These are phyloP conservation scores for Polychytrium aggregatum DNA, from an alignment of 192 early-diverging fungal genomes.

Conservation along the genomic window DNA sequence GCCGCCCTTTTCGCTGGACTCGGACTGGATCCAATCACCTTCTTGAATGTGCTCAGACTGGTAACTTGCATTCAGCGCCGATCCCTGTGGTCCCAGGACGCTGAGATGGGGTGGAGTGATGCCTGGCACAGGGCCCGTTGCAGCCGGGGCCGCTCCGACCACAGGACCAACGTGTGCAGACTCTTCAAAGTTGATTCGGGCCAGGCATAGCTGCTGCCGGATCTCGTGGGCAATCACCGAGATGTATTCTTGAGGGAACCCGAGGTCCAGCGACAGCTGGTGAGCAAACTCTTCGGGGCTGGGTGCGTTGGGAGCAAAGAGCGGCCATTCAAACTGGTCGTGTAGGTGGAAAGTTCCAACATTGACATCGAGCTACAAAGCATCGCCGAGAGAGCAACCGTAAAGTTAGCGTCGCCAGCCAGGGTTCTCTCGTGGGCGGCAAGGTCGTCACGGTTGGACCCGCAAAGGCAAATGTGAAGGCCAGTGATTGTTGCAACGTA, in stretches of 20 bases:
- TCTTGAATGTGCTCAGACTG: too few species aligned
- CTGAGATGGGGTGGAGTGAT: too few species aligned
- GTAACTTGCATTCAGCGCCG: too few species aligned
- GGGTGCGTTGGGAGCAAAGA: constrained; percentile 40
- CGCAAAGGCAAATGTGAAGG: background rate
- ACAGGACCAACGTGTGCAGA: constrained; percentile 9
- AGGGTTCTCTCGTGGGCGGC: background rate
- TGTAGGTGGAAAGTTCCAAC: constrained; percentile 66
- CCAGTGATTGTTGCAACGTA: background rate
- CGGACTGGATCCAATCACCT: too few species aligned
- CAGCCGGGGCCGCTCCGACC: too few species aligned
- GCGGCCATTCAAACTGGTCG: constrained; percentile 92
- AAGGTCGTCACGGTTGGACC: background rate
- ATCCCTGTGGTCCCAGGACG: too few species aligned
- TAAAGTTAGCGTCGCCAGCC: background rate
- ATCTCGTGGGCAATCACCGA: constrained; percentile 63
- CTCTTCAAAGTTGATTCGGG: constrained; percentile 24
- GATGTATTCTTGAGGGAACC: constrained; percentile 71
- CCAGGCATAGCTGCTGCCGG: constrained; percentile 56
- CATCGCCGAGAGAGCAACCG: background rate
- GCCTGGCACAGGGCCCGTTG: background rate
- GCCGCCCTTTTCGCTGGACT: too few species aligned
- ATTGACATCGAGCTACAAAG: constrained; percentile 62
- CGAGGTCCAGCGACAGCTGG: constrained; percentile 56
- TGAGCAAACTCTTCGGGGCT: constrained; percentile 64